Evolutionary conservation across 768 basidiomycete species (phyloP), one percentile per base, ranked within the genome.

Genomic region (Lactifluus rugatus): DNA sequence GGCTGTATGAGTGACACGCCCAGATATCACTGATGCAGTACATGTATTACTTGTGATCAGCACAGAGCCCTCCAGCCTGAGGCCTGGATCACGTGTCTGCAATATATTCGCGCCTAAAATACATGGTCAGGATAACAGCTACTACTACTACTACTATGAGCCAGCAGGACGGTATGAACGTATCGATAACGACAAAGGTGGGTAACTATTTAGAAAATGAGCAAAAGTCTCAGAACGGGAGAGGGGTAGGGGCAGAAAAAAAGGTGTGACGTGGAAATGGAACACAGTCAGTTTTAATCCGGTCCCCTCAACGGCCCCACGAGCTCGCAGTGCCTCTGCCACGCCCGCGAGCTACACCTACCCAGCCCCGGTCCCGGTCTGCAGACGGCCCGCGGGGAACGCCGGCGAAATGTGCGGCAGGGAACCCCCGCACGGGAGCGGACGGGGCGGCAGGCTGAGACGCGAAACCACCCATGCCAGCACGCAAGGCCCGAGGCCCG

Each of bases 331-430:
- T 25, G 1, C 62, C 62, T 39, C 62, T 55, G 10, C 62, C 60
- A 3, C 60, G 55, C 1, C 61, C 63, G 3, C 63, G 56, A 31
- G n/a, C 8, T 5, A 48, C 21, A 5, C 61, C 46, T 2, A 28
- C 41, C 63, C 63, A 64, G 0, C 61, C 57, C 13, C 62, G 56
- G n/a, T 62, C 61, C 5, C 63, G 56, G 52, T 62, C 63, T 4
- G 58, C 63, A 17, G 61, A 62, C 42, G 63, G 62, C 1, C 62
- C 62, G 11, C 62, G 61, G 0, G 62, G 62, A 6, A 64, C 57
- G 2, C 56, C 59, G 5, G 54, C 59, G 26, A 60, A 62, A 21
- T 49, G 56, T 2, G 56, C 55, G 1, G 52, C 44, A 17, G 52
- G 52, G 46, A 54, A 51, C 7, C 49, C 56, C 25, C 61, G 53